Conservation (phyloP, 2,329 filamentous ascomycete species). For the Cryoendolithus antarcticus region DNA sequence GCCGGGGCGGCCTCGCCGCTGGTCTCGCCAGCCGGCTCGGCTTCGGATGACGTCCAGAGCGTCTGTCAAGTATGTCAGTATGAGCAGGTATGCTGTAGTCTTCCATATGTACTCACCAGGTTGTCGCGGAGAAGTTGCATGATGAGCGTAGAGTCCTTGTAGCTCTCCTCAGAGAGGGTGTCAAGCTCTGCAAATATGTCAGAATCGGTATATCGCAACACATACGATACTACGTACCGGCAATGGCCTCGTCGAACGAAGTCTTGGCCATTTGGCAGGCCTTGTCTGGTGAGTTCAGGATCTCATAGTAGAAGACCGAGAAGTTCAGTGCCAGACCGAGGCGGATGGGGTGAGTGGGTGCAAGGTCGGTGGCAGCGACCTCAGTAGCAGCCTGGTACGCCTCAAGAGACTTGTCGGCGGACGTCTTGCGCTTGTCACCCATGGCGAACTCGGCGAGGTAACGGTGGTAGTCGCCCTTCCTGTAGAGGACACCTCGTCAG, state of each 20-base stretch:
- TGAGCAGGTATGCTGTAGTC: neutral
- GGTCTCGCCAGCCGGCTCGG: constrained; percentile 57
- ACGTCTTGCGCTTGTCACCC: constrained; percentile 88
- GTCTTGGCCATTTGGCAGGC: constrained; percentile 96
- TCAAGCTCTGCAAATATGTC: constrained; percentile 58
- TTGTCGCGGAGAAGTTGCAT: constrained; percentile 98
- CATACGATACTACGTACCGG: constrained; percentile 40
- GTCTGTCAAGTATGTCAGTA: constrained; percentile 45
- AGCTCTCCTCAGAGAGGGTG: constrained; percentile 94
- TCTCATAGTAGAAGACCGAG: constrained; percentile 99
- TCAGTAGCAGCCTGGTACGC: constrained; percentile 93
- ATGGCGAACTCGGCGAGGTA: constrained; percentile 95
- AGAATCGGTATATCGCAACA: neutral
- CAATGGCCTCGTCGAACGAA: constrained; percentile 93
- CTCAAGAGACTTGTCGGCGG: constrained; percentile 87
- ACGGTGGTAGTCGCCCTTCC: constrained; percentile 99
- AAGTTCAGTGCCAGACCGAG: constrained; percentile 89
- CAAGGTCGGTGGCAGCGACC: constrained; percentile 77
- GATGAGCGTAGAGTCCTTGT: constrained; percentile 97
- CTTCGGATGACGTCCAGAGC: constrained; percentile 98
- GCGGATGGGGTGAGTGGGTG: constrained; percentile 85
- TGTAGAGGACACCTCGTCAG: constrained; percentile 27
- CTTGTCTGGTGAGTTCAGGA: constrained; percentile 95
- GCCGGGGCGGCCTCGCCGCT: constrained; percentile 30
- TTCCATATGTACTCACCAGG: constrained; percentile 45